A percentile compares a stretch with the other conserved stretches of the same genome.
Conservation (phyloP, 192 early-diverging fungal species). For the Jimgerdemannia lactiflua region DNA sequence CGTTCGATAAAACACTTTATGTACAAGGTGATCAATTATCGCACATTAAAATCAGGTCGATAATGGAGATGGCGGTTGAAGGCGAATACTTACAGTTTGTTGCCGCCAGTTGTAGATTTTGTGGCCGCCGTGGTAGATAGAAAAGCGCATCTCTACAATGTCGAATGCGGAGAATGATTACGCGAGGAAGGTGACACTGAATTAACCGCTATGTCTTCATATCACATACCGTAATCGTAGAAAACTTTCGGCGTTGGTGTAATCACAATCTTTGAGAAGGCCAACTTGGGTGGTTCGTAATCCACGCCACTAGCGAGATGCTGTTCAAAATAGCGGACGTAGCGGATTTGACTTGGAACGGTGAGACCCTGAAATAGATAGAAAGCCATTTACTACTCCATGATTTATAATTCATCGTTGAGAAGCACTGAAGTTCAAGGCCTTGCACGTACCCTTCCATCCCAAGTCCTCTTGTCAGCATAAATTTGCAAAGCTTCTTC, state of each 20-base stretch:
- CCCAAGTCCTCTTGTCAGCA: conserved; percentile 36
- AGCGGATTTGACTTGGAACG: conserved; percentile 55
- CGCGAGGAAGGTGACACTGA: conserved; percentile 9
- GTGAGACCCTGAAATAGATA: conserved; percentile 41
- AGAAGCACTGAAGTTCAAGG: neutral
- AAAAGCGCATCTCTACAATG: neutral
- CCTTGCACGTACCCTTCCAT: conserved; percentile 36
- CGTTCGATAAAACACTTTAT: neutral
- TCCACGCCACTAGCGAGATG: conserved; percentile 11
- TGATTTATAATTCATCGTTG: neutral
- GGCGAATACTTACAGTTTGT: neutral
- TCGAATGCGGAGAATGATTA: conserved; percentile 2
- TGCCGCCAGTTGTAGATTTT: neutral
- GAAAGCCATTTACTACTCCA: neutral
- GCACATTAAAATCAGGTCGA: neutral
- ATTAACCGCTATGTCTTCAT: conserved; percentile 18
- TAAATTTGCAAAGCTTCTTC: conserved; percentile 43
- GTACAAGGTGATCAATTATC: neutral
- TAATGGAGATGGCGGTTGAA: neutral
- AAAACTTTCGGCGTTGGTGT: conserved; percentile 24
- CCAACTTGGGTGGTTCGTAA: conserved; percentile 12
- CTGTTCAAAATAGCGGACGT: conserved; percentile 47
- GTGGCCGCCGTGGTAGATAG: neutral
- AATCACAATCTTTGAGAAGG: conserved; percentile 8
- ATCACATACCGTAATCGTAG: conserved; percentile 14